Base-by-base conservation (phyloP, 805 yeast species). In the Citeromyces matritensis region DNA sequence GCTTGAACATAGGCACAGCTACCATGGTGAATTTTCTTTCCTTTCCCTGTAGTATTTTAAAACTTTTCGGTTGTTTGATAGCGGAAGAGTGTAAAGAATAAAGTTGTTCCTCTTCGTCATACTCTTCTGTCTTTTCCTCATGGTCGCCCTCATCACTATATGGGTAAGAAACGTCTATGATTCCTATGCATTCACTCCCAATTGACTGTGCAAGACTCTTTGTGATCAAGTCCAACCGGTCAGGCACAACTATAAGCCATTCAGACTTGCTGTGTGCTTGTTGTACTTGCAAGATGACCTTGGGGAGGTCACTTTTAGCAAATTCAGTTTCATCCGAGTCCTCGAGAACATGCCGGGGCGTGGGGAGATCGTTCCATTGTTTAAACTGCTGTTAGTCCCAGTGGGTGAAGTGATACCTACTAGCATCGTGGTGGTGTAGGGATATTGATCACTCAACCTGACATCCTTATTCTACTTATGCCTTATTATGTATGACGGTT, bases 81-180 rank as follows among this genome's bases (percentile, higher is more conserved):
- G 37, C 43, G 43, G 30, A 56, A 25, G 39, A 30, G n/a, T 33
- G 37, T 6, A 24, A 17, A 9, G 48, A 26, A 43, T 67, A 67
- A 30, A 68, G 49, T 40, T 66, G 73, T 36, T 63, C 69, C 32
- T 62, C 66, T 33, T 65, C 72, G 37, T 65, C 69, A 35, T 48
- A 64, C 9, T 40, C 43, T 4, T 27, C 36, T 2, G 42, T 52
- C 6, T 39, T 38, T 2, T 40, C 45, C 1, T 31, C 36, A 2
- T 35, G 29, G n/a, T 23, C 28, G 14, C 13, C 5, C 9, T 23
- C 31, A 38, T 35, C 9, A 30, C n/a, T 19, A 40, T 32, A 2
- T 12, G 26, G 15, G 40, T 35, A 3, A 10, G 15, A 42, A 36
- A 7, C 23, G 30, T n/a, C 14, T 19, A 24, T n/a, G 23, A 30